Evolutionary conservation across 1,284 basidiomycete genomes (phyloP), one percentile per base, ranked within the genome.

Genomic region (Cryptococcus hybrid): DNA sequence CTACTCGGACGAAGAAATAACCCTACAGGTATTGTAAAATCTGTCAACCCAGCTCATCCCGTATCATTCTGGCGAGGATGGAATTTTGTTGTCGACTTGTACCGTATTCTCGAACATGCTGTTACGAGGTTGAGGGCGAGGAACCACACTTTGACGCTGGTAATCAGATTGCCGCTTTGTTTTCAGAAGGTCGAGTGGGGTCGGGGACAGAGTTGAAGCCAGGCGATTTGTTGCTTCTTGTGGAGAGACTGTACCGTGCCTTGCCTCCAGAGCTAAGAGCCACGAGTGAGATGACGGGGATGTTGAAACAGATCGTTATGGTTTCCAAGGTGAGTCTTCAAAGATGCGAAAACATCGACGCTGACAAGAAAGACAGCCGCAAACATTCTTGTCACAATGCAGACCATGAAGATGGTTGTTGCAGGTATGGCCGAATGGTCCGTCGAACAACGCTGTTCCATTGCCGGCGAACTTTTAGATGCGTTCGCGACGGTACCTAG

Each of bases 371-470:
- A n/a, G n/a, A 12, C 18, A 75, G 73, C 74, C 7, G 68, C 70
- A 13, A 74, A 76, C 54, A 76, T 76, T 51, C 68, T 76, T 40
- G 68, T 74, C 30, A 70, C 69, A 1, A 62, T 74, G 58, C 73
- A 77, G 60, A 76, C 73, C 0, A 63, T 78, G 52, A 75, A 75
- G 57, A 76, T 75, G 71, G 74, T 75, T 5, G 60, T 76, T 43
- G 66, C 69, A 5, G 71, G 71, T 13, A 64, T 63, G 42, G 69
- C 67, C 36, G 69, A 72, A 30, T 67, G 71, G 24, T 68, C 61
- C 7, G 71, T 78, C 12, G 66, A 72, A 45, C 65, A 73, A 53
- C 63, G 74, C 35, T 76, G 75, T 55, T 65, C 66, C 2, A 73
- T 76, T 30, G 76, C 75, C 7, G 73, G 74, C 42, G 71, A 75